Evolutionary conservation across 208 protist species (phyloP).

Genomic region (Leishmania braziliensis): DNA sequence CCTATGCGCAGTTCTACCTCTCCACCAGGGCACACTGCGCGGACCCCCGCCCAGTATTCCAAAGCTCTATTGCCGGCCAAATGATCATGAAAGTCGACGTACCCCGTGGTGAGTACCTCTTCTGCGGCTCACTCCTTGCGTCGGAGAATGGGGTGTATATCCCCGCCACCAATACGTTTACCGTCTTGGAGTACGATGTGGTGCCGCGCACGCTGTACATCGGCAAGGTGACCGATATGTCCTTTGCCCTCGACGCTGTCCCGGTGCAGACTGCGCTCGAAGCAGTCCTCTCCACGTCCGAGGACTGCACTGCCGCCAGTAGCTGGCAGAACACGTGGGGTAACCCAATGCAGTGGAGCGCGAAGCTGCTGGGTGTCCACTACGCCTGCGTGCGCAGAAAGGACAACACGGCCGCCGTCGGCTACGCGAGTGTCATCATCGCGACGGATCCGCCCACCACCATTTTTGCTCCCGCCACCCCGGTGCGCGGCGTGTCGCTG

Average conservation of each 20-base stretch:
- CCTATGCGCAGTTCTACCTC: background rate
- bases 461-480: conserved; percentile 24
- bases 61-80: background rate
- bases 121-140: conserved; percentile 7
- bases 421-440: conserved; percentile 33
- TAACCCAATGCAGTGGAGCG: conserved; percentile 16
- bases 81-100: background rate
- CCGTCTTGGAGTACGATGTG: conserved; percentile 13
- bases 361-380: conserved; percentile 29
- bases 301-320: background rate
- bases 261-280: background rate
- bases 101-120: conserved; percentile 1
- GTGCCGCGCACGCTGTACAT: conserved; percentile 9
- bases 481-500: conserved; percentile 7
- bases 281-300: conserved; percentile 3
- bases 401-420: background rate
- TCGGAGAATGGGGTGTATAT: background rate
- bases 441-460: conserved; percentile 29
- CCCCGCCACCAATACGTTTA: conserved; percentile 1
- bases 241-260: conserved; percentile 5
- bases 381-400: conserved; percentile 44
- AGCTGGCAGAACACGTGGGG: conserved; percentile 1
- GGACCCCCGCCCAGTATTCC: background rate
- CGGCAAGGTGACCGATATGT: background rate
- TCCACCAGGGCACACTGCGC: background rate